These are phyloP conservation scores for Coniochaeta sp. DNA, from an alignment of 2,329 filamentous ascomycete genomes.

Conservation along the genomic window DNA sequence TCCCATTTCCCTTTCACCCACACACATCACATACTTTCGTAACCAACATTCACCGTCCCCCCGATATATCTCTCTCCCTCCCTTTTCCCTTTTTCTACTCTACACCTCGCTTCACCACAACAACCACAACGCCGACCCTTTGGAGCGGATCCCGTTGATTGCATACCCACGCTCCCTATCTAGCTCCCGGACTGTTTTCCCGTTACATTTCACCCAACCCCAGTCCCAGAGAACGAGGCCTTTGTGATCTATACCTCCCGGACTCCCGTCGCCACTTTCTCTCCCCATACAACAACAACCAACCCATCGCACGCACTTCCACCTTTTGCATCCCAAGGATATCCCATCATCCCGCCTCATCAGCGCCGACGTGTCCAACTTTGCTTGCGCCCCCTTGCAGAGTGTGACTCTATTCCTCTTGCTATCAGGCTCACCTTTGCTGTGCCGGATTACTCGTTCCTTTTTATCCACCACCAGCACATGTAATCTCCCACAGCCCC, in stretches of 20 bases:
- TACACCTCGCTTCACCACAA: background rate
- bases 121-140: background rate
- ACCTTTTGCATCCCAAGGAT: background rate
- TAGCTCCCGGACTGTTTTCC: background rate
- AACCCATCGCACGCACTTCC: background rate
- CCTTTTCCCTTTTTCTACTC: background rate
- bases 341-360: background rate
- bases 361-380: background rate
- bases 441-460: background rate
- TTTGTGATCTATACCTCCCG: background rate
- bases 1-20: background rate
- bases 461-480: background rate
- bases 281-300: background rate
- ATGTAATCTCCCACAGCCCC: background rate
- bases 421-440: background rate
- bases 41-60: background rate
- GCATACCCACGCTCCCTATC: conserved; percentile 2
- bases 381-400: background rate
- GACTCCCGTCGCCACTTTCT: background rate
- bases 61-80: background rate
- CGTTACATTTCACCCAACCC: background rate
- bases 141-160: background rate
- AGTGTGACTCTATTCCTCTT: background rate
- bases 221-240: background rate
- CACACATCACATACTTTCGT: too few species aligned